Percentiles rank a stretch among this genome's conserved stretches.
These are phyloP conservation scores for Heteromeles arbutifolia DNA, from an alignment of 306 rosid genomes.

Conservation along the genomic window DNA sequence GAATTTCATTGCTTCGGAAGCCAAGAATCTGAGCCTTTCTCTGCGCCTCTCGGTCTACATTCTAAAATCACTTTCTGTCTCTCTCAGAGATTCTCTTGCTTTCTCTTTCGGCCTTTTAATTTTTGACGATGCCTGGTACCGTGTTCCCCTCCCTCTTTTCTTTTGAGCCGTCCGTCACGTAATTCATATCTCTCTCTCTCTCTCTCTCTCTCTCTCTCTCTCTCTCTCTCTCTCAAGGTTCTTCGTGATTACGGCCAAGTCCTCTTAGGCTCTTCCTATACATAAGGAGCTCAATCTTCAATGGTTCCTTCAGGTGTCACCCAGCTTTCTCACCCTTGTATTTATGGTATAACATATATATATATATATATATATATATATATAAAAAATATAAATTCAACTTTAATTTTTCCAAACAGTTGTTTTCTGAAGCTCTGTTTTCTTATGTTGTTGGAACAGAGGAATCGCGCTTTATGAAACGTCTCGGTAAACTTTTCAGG, in stretches of 20 bases:
- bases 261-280: conserved; percentile 17
- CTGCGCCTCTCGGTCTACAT: background rate
- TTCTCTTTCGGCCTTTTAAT: conserved; percentile 23
- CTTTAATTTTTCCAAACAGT: background rate
- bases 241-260: conserved; percentile 20
- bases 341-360: conserved; percentile 44
- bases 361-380: accelerated
- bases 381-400: background rate
- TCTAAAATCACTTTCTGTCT: conserved; percentile 37
- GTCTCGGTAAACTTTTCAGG: conserved; percentile 79
- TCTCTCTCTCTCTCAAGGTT: conserved; percentile 45
- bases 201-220: conserved; percentile 17
- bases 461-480: conserved; percentile 75
- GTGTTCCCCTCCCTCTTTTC: conserved; percentile 37
- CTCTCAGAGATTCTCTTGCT: conserved; percentile 52
- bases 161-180: conserved; percentile 26
- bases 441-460: background rate
- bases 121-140: conserved; percentile 46
- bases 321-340: conserved; percentile 81
- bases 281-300: conserved; percentile 12
- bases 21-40: conserved; percentile 56
- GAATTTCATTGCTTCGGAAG: conserved; percentile 67
- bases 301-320: conserved; percentile 65
- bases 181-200: conserved; percentile 8
- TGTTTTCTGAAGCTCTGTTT: background rate